Percentiles rank a stretch among this genome's conserved stretches.
Evolutionary conservation across 2,329 filamentous ascomycete species (phyloP).

Genomic region (Davidsoniella australis): DNA sequence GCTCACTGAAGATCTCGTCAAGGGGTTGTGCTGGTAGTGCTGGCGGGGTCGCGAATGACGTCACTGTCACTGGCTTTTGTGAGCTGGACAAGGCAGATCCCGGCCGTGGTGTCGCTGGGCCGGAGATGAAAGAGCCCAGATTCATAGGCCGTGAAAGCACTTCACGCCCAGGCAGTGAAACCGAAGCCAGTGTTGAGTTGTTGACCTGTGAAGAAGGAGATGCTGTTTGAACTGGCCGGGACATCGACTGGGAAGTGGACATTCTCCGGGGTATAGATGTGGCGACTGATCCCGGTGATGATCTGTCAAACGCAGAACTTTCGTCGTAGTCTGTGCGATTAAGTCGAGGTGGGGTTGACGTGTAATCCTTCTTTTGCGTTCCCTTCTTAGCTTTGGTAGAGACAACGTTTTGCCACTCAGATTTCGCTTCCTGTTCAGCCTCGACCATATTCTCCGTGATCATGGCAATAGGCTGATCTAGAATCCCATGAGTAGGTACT

Average conservation of each 20-base stretch:
- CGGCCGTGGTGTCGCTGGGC: conserved; percentile 17
- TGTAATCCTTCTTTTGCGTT: not conserved
- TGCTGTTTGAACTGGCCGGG: not conserved
- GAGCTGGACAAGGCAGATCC: conserved; percentile 25
- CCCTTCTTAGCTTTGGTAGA: conserved; percentile 1
- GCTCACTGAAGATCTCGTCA: conserved; percentile 74
- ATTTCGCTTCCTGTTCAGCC: not conserved
- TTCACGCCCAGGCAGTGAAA: no score
- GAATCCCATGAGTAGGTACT: not conserved
- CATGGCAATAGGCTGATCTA: not conserved
- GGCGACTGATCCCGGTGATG: not conserved
- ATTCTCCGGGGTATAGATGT: not conserved
- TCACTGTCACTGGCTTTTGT: conserved; percentile 47
- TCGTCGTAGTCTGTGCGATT: not conserved
- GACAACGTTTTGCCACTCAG: conserved; percentile 11
- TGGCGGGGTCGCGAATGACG: conserved; percentile 19
- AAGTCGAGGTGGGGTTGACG: not conserved
- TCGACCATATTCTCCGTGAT: conserved; percentile 11
- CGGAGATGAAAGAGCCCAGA: conserved; percentile 7
- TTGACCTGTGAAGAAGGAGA: not conserved
- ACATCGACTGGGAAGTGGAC: not conserved
- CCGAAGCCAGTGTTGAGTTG: not conserved
- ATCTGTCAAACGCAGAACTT: no score
- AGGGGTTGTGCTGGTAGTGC: conserved; percentile 33
- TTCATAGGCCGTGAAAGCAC: conserved; percentile 4